A percentile compares a stretch with the other conserved stretches of the same genome.
Evolutionary conservation across 2,329 filamentous ascomycete genomes (phyloP).

Genomic region (Cladosporium sp.): DNA sequence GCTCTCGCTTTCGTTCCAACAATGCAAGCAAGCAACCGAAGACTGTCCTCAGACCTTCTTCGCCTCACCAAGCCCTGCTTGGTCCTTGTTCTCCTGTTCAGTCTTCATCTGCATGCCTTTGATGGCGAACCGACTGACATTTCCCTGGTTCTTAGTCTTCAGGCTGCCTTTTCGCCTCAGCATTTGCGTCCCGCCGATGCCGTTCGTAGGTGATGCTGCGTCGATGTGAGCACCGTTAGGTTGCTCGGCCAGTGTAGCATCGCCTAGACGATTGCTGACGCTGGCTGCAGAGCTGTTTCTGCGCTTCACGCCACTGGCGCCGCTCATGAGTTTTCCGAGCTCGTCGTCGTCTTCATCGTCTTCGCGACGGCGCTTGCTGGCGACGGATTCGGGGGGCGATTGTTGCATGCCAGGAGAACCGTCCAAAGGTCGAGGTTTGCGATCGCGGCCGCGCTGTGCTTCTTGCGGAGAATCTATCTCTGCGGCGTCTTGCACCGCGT

Average conservation of each 20-base stretch:
- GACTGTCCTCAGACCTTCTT: constrained; percentile 23
- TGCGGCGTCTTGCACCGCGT: constrained; percentile 21
- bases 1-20: constrained; percentile 19
- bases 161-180: constrained; percentile 47
- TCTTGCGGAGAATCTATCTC: constrained; percentile 25
- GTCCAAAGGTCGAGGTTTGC: constrained; percentile 33
- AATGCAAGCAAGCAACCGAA: constrained; percentile 17
- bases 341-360: constrained; percentile 94
- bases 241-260: constrained; percentile 27
- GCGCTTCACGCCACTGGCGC: constrained; percentile 42
- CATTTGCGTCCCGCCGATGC: constrained; percentile 28
- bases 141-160: constrained; percentile 45
- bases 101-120: constrained; percentile 10
- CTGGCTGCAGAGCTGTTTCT: constrained; percentile 40
- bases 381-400: constrained; percentile 70
- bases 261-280: constrained; percentile 21
- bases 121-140: constrained; percentile 28
- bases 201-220: constrained; percentile 21
- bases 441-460: constrained; percentile 23
- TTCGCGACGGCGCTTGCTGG: constrained; percentile 86
- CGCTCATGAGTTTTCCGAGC: constrained; percentile 71
- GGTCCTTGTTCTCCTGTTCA: constrained; percentile 30
- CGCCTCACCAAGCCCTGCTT: constrained; percentile 17
- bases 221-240: constrained; percentile 23
- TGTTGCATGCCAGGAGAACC: constrained; percentile 36